Evolutionary conservation across 768 basidiomycete genomes (phyloP).

Genomic region (Panaeolus papilionaceus): DNA sequence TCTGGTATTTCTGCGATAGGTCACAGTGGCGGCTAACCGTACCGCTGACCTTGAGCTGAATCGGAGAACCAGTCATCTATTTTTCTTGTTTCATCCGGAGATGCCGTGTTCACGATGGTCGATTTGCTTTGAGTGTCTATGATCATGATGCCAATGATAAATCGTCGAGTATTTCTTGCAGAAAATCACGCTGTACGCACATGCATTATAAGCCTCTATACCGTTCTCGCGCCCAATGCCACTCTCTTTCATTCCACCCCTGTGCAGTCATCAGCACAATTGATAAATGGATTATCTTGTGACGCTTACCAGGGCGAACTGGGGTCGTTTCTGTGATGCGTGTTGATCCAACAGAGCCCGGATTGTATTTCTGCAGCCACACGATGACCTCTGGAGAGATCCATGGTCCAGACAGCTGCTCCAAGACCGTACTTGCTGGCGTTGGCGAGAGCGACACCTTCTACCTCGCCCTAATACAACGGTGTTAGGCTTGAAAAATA

Average conservation of each 20-base stretch:
- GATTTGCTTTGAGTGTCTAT: conserved; percentile 89
- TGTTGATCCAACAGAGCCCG: conserved; percentile 89
- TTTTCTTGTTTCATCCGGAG: conserved; percentile 58
- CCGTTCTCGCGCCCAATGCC: conserved; percentile 91
- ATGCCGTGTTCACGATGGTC: conserved; percentile 75
- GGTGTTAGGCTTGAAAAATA: conserved; percentile 10
- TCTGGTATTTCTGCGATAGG: neutral
- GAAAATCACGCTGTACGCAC: conserved; percentile 46
- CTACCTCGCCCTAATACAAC: conserved; percentile 55
- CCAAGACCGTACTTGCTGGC: conserved; percentile 82
- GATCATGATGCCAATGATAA: neutral
- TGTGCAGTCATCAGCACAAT: conserved; percentile 30
- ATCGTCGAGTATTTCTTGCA: neutral
- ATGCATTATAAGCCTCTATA: conserved; percentile 78
- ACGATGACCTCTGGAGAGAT: conserved; percentile 78
- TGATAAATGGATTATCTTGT: neutral
- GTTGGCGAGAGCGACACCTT: conserved; percentile 76
- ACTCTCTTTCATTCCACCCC: conserved; percentile 92
- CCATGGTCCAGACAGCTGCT: conserved; percentile 79
- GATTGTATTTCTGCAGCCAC: conserved; percentile 72
- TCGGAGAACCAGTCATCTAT: conserved; percentile 85
- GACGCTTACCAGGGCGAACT: conserved; percentile 79
- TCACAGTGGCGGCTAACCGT: conserved; percentile 45
- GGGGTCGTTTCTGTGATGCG: conserved; percentile 89
- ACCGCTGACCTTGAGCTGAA: conserved; percentile 55